These are phyloP conservation scores for Entrophospora sp. DNA, from an alignment of 192 early-diverging fungal species.

Conservation along the genomic window DNA sequence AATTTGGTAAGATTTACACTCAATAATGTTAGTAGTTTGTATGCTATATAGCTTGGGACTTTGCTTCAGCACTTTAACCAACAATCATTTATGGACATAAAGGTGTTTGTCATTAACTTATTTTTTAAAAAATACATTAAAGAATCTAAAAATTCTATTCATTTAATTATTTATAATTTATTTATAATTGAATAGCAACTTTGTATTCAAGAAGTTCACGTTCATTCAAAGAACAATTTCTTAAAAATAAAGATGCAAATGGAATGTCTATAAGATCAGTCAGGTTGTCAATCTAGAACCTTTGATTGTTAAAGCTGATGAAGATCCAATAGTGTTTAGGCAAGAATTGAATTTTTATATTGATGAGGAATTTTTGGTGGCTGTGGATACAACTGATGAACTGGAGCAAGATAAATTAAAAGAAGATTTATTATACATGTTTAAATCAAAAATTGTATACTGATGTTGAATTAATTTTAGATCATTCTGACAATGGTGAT, in stretches of 20 bases:
- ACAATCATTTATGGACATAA: slow-evolving; percentile 19
- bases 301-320: slow-evolving; percentile 9
- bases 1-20: slow-evolving; percentile 18
- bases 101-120: slow-evolving; percentile 15
- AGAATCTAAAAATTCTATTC: not conserved
- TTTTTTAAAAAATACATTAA: not conserved
- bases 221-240: slow-evolving; percentile 13
- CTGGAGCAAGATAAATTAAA: slow-evolving; percentile 21
- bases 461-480: slow-evolving; percentile 16
- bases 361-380: slow-evolving; percentile 17
- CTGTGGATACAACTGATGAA: slow-evolving; percentile 22
- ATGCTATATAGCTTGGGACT: slow-evolving; percentile 20
- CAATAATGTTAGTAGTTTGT: slow-evolving; percentile 11
- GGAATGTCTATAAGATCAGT: slow-evolving; percentile 13
- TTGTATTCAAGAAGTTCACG: slow-evolving; percentile 21
- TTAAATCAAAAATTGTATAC: slow-evolving; percentile 22
- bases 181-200: not conserved
- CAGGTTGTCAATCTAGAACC: slow-evolving; percentile 8
- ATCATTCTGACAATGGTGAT: not conserved
- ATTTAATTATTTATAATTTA: not conserved
- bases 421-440: slow-evolving; percentile 22
- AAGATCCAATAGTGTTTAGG: slow-evolving; percentile 2
- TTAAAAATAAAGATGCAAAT: slow-evolving; percentile 20
- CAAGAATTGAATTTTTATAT: slow-evolving; percentile 21
- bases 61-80: not conserved